phyloP scores from a whole-genome alignment of 2,329 filamentous ascomycete genomes.

The Botrytis sinoallii region DNA sequence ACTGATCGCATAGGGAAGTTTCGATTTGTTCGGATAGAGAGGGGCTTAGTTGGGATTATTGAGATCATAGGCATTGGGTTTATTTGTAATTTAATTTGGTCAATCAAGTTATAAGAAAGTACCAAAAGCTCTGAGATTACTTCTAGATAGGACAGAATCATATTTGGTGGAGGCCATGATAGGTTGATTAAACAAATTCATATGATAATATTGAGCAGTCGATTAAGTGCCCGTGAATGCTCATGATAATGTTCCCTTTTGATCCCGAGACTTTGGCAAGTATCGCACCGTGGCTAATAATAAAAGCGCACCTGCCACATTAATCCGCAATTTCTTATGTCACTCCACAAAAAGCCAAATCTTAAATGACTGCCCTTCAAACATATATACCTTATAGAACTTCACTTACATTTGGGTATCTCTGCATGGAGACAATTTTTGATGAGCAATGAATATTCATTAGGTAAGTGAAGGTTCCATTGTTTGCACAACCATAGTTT shows the following conservation, averaged over 20 bases:
- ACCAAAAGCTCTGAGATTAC: neutral
- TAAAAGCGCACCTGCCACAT: too few species aligned
- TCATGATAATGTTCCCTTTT: neutral
- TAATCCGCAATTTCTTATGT: fast-evolving
- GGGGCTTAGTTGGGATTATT: too few species aligned
- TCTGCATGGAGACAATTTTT: too few species aligned
- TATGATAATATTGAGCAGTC: neutral
- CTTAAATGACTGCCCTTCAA: neutral
- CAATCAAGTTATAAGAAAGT: neutral
- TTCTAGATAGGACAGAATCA: neutral
- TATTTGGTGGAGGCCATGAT: neutral
- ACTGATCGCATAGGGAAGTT: too few species aligned
- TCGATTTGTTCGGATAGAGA: too few species aligned
- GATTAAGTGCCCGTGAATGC: neutral
- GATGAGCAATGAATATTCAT: neutral
- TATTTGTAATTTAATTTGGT: too few species aligned
- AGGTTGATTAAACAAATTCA: neutral
- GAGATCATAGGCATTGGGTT: too few species aligned
- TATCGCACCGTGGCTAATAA: neutral
- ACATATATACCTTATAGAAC: neutral
- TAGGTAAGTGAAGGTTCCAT: neutral
- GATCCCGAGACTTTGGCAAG: neutral
- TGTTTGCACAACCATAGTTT: neutral
- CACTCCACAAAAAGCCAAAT: neutral
- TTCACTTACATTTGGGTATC: neutral